Evolutionary conservation across 1,139 yeast species (phyloP).

Genomic region (Geotrichum candidum): DNA sequence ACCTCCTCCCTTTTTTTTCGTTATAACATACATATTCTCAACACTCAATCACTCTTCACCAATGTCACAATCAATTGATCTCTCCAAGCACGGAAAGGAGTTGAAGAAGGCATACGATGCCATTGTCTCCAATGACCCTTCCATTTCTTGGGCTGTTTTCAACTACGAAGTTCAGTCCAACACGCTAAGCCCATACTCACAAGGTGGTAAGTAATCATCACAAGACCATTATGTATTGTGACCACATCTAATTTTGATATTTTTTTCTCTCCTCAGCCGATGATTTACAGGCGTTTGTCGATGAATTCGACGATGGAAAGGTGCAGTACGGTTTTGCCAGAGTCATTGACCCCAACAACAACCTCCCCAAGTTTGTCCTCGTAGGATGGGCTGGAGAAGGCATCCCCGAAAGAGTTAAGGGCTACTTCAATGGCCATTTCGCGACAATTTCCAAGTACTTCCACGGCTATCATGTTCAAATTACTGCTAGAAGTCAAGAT

Average conservation of each 20-base stretch:
- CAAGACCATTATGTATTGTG: neutral
- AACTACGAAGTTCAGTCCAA: slow-evolving; percentile 36
- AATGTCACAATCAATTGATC: slow-evolving; percentile 35
- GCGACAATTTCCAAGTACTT: slow-evolving; percentile 38
- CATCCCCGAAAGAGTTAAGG: slow-evolving; percentile 41
- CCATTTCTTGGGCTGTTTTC: slow-evolving; percentile 40
- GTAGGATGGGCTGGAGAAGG: slow-evolving; percentile 73
- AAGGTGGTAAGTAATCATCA: slow-evolving; percentile 29
- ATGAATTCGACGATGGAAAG: slow-evolving; percentile 76
- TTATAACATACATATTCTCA: neutral
- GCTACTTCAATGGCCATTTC: slow-evolving; percentile 41
- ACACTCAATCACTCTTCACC: neutral
- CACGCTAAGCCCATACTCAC: slow-evolving; percentile 33
- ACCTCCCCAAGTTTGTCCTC: slow-evolving; percentile 73
- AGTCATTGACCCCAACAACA: slow-evolving; percentile 83
- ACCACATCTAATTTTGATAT: neutral
- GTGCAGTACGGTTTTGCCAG: slow-evolving; percentile 89
- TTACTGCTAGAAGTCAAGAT: slow-evolving; percentile 91
- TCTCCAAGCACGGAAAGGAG: slow-evolving; percentile 37
- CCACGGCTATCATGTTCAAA: slow-evolving; percentile 84
- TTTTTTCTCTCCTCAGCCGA: slow-evolving; percentile 36
- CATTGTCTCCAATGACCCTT: slow-evolving; percentile 40
- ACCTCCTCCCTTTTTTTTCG: neutral
- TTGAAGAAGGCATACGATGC: slow-evolving; percentile 38
- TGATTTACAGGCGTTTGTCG: slow-evolving; percentile 70